Percentiles rank a stretch among this genome's conserved stretches.
phyloP scores from a whole-genome alignment of 345 rosid genomes.

The Aurinia saxatilis region DNA sequence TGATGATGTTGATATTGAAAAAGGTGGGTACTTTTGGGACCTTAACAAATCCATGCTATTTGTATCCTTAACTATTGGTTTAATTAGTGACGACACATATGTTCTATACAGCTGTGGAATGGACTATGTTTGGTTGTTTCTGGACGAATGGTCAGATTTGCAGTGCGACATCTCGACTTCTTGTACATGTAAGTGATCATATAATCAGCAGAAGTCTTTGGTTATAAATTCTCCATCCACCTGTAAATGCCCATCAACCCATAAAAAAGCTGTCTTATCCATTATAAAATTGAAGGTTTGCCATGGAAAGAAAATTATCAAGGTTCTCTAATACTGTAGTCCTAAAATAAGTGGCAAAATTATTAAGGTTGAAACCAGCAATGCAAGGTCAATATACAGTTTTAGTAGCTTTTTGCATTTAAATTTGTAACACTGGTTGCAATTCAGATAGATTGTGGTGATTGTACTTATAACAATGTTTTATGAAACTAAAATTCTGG shows the following conservation, averaged over 20 bases:
- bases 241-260: background rate
- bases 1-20: slow-evolving; percentile 88
- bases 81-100: slow-evolving; percentile 3
- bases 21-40: slow-evolving; percentile 42
- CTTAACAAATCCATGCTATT: background rate
- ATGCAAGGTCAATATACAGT: background rate
- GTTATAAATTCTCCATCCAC: background rate
- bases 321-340: background rate
- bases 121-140: slow-evolving; percentile 87
- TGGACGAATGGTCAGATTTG: slow-evolving; percentile 98
- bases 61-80: background rate
- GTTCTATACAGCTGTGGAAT: slow-evolving; percentile 65
- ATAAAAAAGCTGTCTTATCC: background rate
- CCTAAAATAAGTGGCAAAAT: background rate
- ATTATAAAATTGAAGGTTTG: background rate
- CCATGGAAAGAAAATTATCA: background rate
- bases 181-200: slow-evolving; percentile 68
- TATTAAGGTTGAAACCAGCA: background rate
- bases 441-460: background rate
- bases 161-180: slow-evolving; percentile 95
- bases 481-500: background rate
- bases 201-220: background rate
- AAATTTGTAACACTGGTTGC: background rate
- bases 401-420: background rate
- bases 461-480: background rate